phyloP scores from a whole-genome alignment of 2,329 filamentous ascomycete species.

The Pseudocercospora pini-densiflorae region DNA sequence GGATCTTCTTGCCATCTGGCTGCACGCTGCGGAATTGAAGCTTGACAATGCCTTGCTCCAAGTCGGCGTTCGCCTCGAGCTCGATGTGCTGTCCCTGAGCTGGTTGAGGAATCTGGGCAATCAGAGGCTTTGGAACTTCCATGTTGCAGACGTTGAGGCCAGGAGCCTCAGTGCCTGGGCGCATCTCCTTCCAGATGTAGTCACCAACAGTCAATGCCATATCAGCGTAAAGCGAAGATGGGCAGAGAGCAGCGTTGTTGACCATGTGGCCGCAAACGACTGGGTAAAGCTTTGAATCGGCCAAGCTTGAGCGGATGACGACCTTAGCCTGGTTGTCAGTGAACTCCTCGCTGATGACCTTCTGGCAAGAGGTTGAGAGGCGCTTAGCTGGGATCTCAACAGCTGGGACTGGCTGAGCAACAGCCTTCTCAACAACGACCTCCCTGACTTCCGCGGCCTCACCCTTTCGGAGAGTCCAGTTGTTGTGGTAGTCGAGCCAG shows the following conservation, averaged over 20 bases:
- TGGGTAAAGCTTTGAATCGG: slow-evolving; percentile 65
- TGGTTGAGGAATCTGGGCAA: slow-evolving; percentile 58
- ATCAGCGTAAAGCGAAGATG: slow-evolving; percentile 67
- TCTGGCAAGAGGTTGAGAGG: slow-evolving; percentile 68
- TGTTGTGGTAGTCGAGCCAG: slow-evolving; percentile 72
- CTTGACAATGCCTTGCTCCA: slow-evolving; percentile 59
- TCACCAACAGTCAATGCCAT: slow-evolving; percentile 69
- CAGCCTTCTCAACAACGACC: slow-evolving; percentile 43
- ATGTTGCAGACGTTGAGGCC: slow-evolving; percentile 69
- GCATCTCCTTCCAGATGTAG: slow-evolving; percentile 68
- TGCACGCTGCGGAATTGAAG: slow-evolving; percentile 63
- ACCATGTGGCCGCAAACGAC: slow-evolving; percentile 69
- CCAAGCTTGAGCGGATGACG: slow-evolving; percentile 69
- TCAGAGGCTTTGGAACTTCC: slow-evolving; percentile 72
- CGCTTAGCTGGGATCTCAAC: slow-evolving; percentile 56
- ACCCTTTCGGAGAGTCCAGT: slow-evolving; percentile 73
- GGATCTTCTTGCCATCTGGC: slow-evolving; percentile 62
- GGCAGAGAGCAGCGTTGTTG: slow-evolving; percentile 68
- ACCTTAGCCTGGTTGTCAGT: slow-evolving; percentile 63
- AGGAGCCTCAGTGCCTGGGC: slow-evolving; percentile 60
- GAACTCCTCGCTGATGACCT: slow-evolving; percentile 65
- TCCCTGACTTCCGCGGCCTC: slow-evolving; percentile 53
- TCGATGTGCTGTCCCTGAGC: slow-evolving; percentile 63
- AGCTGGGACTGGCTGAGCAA: slow-evolving; percentile 41
- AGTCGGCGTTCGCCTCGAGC: slow-evolving; percentile 64